Conservation (phyloP, 768 basidiomycete genomes). For the Naganishia vishniacii region DNA sequence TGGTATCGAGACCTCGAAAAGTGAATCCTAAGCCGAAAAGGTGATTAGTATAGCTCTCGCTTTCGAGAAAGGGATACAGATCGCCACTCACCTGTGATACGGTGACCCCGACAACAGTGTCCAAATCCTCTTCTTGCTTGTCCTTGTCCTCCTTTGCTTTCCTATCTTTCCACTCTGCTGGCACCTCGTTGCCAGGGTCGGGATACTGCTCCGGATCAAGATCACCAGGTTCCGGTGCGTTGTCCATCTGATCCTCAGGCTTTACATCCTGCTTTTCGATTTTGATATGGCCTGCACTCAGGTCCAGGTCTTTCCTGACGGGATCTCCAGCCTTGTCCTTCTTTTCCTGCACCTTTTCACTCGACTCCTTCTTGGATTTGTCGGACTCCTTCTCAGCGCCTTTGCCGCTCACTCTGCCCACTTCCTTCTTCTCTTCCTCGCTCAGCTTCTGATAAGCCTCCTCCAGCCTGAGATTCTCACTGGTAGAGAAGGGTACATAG, state of each 20-base stretch:
- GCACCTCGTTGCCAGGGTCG: slow-evolving; percentile 18
- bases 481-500: slow-evolving; percentile 41
- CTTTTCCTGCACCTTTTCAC: slow-evolving; percentile 26
- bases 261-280: not conserved
- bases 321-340: slow-evolving; percentile 10
- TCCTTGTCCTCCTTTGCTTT: slow-evolving; percentile 33
- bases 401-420: slow-evolving; percentile 9
- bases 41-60: not conserved
- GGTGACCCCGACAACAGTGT: slow-evolving; percentile 41
- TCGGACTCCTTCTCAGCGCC: slow-evolving; percentile 29
- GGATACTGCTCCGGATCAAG: slow-evolving; percentile 22
- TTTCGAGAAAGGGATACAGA: no score
- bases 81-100: slow-evolving; percentile 42
- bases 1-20: slow-evolving; percentile 45
- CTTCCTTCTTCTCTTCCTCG: slow-evolving; percentile 30
- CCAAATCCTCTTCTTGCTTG: slow-evolving; percentile 41
- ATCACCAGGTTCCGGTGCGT: not conserved
- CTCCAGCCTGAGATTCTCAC: slow-evolving; percentile 41
- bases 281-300: not conserved
- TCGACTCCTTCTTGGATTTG: slow-evolving; percentile 29
- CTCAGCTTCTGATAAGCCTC: slow-evolving; percentile 32
- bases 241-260: not conserved
- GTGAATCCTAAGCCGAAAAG: slow-evolving; percentile 37
- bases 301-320: slow-evolving; percentile 3
- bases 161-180: slow-evolving; percentile 1